Conservation (phyloP, 345 rosid species). For the Brassica carinata region DNA sequence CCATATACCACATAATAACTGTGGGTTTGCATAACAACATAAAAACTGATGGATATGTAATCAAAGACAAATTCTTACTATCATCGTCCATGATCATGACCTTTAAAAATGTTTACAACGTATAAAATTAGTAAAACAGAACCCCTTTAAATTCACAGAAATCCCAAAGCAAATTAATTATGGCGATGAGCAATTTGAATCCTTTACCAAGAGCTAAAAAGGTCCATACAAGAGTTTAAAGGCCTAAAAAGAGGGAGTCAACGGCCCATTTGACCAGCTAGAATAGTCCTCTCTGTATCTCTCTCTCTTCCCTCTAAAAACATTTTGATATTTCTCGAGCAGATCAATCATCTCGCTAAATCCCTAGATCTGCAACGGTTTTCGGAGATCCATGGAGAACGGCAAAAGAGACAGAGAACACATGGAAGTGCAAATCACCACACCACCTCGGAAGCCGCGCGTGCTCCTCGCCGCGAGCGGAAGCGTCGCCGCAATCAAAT, state of each 20-base stretch:
- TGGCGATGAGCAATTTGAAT: too few species aligned
- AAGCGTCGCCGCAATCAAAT: slow-evolving; percentile 90
- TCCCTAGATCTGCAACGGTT: not conserved
- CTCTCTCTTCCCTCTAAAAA: slow-evolving; percentile 37
- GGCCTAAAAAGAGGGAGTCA: not conserved
- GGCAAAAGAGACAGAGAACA: slow-evolving; percentile 45
- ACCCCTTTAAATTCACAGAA: not conserved
- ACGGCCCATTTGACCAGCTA: slow-evolving; percentile 22
- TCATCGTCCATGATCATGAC: not conserved
- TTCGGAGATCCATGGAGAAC: slow-evolving; percentile 26
- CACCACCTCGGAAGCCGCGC: slow-evolving; percentile 53
- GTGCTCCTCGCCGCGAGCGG: slow-evolving; percentile 89
- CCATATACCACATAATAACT: not conserved
- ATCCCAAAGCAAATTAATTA: not conserved
- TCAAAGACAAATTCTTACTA: not conserved
- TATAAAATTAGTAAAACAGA: too few species aligned
- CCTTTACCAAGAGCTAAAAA: not conserved
- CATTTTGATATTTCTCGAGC: slow-evolving; percentile 9
- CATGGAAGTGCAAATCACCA: slow-evolving; percentile 34
- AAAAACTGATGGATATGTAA: not conserved
- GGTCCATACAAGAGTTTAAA: not conserved
- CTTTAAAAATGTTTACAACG: not conserved
- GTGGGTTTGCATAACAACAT: not conserved
- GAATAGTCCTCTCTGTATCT: not conserved
- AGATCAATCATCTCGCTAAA: slow-evolving; percentile 17